Percentiles rank a stretch among this genome's conserved stretches.
These are phyloP conservation scores for Chytriomyces sp. DNA, from an alignment of 192 early-diverging fungal species.

Conservation along the genomic window DNA sequence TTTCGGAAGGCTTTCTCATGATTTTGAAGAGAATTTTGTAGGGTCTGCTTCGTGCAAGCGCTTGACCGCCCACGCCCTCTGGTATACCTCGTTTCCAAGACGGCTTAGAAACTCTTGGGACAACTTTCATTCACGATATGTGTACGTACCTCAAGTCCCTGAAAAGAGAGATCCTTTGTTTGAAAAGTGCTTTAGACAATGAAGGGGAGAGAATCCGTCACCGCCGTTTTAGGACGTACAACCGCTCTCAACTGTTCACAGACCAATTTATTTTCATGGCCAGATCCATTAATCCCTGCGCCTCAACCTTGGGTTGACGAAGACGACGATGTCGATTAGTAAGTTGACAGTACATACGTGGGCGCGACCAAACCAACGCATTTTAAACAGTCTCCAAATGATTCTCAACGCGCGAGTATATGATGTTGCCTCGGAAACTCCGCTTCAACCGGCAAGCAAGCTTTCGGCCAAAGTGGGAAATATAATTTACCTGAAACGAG, in stretches of 20 bases:
- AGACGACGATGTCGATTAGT: conserved; percentile 44
- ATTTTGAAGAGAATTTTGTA: no score
- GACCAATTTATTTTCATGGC: conserved; percentile 28
- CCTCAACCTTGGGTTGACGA: conserved; percentile 1
- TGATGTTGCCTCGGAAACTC: conserved; percentile 31
- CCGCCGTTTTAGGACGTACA: not conserved
- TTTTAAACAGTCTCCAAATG: conserved; percentile 30
- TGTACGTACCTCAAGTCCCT: not conserved
- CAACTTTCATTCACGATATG: not conserved
- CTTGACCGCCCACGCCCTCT: not conserved
- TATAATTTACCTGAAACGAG: conserved; percentile 52
- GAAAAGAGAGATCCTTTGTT: not conserved
- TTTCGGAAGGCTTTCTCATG: no score
- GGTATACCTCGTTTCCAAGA: not conserved
- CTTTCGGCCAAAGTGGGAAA: conserved; percentile 39
- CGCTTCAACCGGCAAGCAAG: conserved; percentile 5
- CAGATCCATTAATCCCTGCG: conserved; percentile 32
- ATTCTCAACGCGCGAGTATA: conserved; percentile 58
- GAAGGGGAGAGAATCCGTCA: not conserved
- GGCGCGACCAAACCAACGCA: not conserved
- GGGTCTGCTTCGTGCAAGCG: no score
- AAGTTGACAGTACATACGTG: not conserved
- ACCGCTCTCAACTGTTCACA: not conserved
- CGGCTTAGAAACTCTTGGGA: not conserved
- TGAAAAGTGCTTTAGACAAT: not conserved